Conservation (phyloP, 2,329 filamentous ascomycete genomes). For the Scedosporium apiospermum region DNA sequence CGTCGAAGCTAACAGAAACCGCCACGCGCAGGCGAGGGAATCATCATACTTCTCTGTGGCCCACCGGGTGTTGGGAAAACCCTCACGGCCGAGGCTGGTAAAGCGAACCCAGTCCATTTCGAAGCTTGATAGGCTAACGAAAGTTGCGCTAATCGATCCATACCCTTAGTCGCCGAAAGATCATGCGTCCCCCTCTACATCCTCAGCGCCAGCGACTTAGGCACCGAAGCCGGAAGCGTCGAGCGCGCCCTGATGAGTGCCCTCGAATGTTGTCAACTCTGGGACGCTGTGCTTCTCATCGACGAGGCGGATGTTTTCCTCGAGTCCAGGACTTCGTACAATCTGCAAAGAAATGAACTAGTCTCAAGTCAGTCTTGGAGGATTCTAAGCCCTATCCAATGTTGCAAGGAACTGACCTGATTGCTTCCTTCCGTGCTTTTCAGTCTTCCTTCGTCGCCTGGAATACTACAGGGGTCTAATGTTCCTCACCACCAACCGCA, state of each 20-base stretch:
- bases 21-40: background rate
- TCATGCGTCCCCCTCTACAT: conserved; percentile 8
- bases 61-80: background rate
- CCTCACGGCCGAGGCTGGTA: background rate
- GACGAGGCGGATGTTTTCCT: conserved; percentile 14
- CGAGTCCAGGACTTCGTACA: background rate
- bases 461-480: conserved; percentile 5
- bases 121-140: too few species aligned
- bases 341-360: background rate
- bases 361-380: background rate
- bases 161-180: conserved; percentile 1
- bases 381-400: too few species aligned
- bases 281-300: conserved; percentile 12
- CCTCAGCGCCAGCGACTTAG: conserved; percentile 12
- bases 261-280: conserved; percentile 9
- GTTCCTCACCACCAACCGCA: background rate
- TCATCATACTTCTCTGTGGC: background rate
- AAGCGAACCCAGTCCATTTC: background rate
- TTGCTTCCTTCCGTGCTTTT: too few species aligned
- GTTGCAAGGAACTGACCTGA: background rate
- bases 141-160: too few species aligned
- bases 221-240: conserved; percentile 5
- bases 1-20: background rate
- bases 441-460: conserved; percentile 5
- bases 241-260: conserved; percentile 8